Conservation (phyloP, 495 filamentous ascomycete species). For the Penicillium riverlandense region DNA sequence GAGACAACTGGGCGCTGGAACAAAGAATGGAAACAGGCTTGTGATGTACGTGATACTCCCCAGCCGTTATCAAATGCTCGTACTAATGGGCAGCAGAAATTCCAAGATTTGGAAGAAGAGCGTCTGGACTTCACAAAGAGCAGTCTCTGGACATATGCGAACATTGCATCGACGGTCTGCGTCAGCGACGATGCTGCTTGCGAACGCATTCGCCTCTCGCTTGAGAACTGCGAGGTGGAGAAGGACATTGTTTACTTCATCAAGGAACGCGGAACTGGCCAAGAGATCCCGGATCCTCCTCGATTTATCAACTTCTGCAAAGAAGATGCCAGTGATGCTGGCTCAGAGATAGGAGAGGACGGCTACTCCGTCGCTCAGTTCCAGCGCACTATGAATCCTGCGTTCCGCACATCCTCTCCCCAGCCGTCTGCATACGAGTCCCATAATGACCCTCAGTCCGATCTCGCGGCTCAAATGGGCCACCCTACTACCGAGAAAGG, state of each 20-base stretch:
- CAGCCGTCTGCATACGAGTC: constrained; percentile 82
- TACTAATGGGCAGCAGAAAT: constrained; percentile 53
- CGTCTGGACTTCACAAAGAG: constrained; percentile 93
- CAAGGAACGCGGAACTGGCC: constrained; percentile 79
- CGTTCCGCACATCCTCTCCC: constrained; percentile 87
- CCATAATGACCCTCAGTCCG: constrained; percentile 74
- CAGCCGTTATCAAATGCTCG: not conserved
- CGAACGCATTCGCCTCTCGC: constrained; percentile 89
- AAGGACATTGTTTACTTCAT: constrained; percentile 93
- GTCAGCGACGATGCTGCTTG: constrained; percentile 96
- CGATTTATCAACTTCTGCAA: constrained; percentile 99
- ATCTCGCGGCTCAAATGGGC: constrained; percentile 55
- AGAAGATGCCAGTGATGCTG: constrained; percentile 74
- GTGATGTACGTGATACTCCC: constrained; percentile 54
- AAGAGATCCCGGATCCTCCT: constrained; percentile 94
- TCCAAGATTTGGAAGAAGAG: constrained; percentile 98
- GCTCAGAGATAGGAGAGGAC: constrained; percentile 76
- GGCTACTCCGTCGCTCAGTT: constrained; percentile 93
- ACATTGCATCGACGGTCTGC: constrained; percentile 96
- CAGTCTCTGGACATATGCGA: constrained; percentile 96
- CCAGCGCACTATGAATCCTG: constrained; percentile 88
- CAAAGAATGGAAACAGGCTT: constrained; percentile 92
- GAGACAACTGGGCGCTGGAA: constrained; percentile 97
- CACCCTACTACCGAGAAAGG: constrained; percentile 41
- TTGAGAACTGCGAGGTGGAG: constrained; percentile 94